Base-by-base conservation (phyloP, 768 basidiomycete species). In the Termitomyces sp. region DNA sequence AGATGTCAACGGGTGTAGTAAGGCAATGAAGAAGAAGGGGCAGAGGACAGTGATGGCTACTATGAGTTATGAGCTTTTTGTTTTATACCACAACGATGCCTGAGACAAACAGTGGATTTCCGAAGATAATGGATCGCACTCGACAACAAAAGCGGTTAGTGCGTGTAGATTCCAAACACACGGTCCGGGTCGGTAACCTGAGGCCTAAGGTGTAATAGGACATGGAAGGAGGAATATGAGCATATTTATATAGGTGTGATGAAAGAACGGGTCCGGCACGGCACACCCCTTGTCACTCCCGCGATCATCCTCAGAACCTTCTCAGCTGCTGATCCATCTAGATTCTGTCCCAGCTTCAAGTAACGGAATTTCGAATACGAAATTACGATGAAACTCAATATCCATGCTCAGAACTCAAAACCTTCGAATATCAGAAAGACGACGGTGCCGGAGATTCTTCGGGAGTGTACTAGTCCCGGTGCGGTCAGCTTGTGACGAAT, bases 61-160 rank as follows among this genome's bases (percentile, higher is more conserved):
- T 50, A 28, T 15, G 18, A 51, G 45, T 24, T 60, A 8, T 7
- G 12, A 16, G 12, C 28, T 39, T 38, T 59, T 36, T 60, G 52
- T 54, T 54, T 48, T 60, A 60, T 60, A 46, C 22, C 42, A 13
- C 22, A 51, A 38, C 20, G 11, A 7, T 1, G n/a, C 16, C 44
- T 49, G 46, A 60, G 28, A 55, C 59, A 60, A 53, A 48, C 54
- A 55, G 32, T 36, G 7, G 8, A 60, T 45, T 55, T 40, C 59
- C 53, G 59, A 60, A 53, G 36, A 60, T 24, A 55, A 55, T 55
- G 53, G 39, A 35, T 16, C 20, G 5, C 1, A 3, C 3, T n/a
- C 18, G 1, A 38, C 7, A 53, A 44, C 51, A 54, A 59, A 60
- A 46, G 44, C 33, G 45, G 33, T 48, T 39, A 59, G 33, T 11